Evolutionary conservation across 345 rosid species (phyloP).

Genomic region (Iberis pinnata): DNA sequence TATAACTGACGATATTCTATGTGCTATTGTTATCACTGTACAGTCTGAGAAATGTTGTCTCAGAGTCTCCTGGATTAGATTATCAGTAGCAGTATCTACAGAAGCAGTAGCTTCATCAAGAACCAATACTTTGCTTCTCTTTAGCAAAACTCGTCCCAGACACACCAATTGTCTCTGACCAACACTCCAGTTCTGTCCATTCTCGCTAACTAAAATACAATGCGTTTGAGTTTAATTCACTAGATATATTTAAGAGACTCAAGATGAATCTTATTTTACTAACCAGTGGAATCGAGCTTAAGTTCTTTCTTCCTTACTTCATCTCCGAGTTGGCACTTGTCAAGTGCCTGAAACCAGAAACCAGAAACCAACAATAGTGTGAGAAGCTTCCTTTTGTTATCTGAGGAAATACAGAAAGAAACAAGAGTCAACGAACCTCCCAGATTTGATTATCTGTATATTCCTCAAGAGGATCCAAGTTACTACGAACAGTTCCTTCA

Average conservation of each 20-base stretch:
- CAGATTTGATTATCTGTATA: constrained; percentile 49
- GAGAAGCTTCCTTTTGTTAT: constrained; percentile 4
- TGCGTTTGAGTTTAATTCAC: no score
- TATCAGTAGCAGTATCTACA: constrained; percentile 48
- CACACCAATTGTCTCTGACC: constrained; percentile 54
- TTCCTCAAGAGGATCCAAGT: constrained; percentile 58
- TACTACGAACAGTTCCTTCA: constrained; percentile 51
- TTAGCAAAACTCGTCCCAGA: constrained; percentile 40
- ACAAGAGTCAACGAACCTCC: constrained; percentile 34
- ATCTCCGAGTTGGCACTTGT: constrained; percentile 52
- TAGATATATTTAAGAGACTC: background rate
- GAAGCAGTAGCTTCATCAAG: constrained; percentile 59
- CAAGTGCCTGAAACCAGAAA: constrained; percentile 33
- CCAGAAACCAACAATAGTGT: background rate
- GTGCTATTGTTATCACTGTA: constrained; percentile 46
- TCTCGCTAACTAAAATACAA: constrained; percentile 32
- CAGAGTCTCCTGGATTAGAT: constrained; percentile 42
- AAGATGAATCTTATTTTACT: background rate
- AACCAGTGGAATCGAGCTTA: constrained; percentile 43
- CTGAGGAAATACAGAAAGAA: constrained; percentile 7
- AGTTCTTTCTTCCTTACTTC: constrained; percentile 45
- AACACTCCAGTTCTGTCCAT: constrained; percentile 56
- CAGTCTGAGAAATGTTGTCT: constrained; percentile 35
- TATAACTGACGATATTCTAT: constrained; percentile 43
- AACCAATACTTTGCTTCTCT: constrained; percentile 41